These are phyloP conservation scores for Ananas comosus DNA, from an alignment of 176 grass and related monocot species.

Conservation along the genomic window DNA sequence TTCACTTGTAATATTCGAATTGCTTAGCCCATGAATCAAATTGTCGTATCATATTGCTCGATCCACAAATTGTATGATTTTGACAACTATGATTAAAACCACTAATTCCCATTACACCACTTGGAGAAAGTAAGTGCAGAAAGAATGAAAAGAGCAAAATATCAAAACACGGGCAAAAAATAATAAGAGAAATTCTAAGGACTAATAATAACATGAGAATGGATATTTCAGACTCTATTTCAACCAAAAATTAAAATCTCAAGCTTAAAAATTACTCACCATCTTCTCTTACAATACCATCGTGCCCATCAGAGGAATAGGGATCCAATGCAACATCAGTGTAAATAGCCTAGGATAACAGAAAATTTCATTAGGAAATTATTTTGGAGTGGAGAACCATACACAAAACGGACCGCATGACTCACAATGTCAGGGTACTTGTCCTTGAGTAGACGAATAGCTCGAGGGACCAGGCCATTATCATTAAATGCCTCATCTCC, in stretches of 20 bases:
- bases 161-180: too few species aligned
- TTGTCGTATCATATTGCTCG: too few species aligned
- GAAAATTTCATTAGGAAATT: neutral
- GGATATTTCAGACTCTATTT: too few species aligned
- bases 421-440: conserved; percentile 93
- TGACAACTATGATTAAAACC: too few species aligned
- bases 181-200: too few species aligned
- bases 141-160: too few species aligned
- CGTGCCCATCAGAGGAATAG: conserved; percentile 96
- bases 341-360: conserved; percentile 51
- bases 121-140: too few species aligned
- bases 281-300: conserved; percentile 97
- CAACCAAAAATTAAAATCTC: neutral
- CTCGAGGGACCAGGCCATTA: conserved; percentile 78
- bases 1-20: too few species aligned
- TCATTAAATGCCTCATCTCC: conserved; percentile 92
- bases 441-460: conserved; percentile 87
- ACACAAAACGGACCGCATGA: neutral
- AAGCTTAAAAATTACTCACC: conserved; percentile 40
- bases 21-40: too few species aligned
- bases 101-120: too few species aligned
- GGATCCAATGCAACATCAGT: conserved; percentile 96
- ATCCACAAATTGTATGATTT: too few species aligned
- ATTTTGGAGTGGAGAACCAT: neutral
- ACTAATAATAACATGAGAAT: too few species aligned